Evolutionary conservation across 2,329 filamentous ascomycete species (phyloP).

Genomic region (Epichloe baconii): DNA sequence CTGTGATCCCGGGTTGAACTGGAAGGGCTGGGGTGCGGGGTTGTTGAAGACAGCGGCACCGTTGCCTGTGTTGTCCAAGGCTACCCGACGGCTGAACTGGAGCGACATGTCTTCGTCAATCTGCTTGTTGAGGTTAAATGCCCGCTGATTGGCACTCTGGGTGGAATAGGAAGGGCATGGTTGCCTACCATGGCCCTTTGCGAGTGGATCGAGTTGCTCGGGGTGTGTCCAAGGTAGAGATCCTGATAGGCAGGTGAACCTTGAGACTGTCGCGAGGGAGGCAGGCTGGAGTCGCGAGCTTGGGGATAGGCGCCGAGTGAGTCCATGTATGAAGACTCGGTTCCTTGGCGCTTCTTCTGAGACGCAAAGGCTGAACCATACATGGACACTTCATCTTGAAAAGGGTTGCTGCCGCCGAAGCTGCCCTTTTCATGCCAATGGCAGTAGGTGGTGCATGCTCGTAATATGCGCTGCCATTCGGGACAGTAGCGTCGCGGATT

Average conservation of each 20-base stretch:
- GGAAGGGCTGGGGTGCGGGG: conserved; percentile 26
- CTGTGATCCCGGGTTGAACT: conserved; percentile 33
- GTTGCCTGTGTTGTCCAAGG: conserved; percentile 18
- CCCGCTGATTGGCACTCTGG: conserved; percentile 25
- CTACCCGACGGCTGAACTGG: conserved; percentile 20
- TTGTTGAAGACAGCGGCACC: conserved; percentile 15
- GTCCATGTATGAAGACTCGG: conserved; percentile 29
- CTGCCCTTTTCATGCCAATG: conserved; percentile 25
- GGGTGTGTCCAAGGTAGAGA: conserved; percentile 24
- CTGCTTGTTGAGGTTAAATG: conserved; percentile 25
- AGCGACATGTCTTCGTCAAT: conserved; percentile 25
- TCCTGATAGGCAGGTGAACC: conserved; percentile 25
- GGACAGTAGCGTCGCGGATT: conserved; percentile 33
- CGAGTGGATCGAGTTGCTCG: conserved; percentile 32
- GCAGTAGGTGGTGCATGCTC: conserved; percentile 30
- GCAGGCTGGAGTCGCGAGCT: conserved; percentile 41
- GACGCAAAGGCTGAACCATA: conserved; percentile 14
- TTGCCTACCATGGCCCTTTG: conserved; percentile 29
- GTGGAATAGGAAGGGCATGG: conserved; percentile 34
- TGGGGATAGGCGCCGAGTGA: conserved; percentile 16
- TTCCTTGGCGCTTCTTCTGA: conserved; percentile 19
- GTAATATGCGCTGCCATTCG: conserved; percentile 32
- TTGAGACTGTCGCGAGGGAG: conserved; percentile 41
- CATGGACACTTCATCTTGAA: conserved; percentile 13
- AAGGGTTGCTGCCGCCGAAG: conserved; percentile 13